Evolutionary conservation across 768 basidiomycete genomes (phyloP).

Genomic region (Russula olivacea): DNA sequence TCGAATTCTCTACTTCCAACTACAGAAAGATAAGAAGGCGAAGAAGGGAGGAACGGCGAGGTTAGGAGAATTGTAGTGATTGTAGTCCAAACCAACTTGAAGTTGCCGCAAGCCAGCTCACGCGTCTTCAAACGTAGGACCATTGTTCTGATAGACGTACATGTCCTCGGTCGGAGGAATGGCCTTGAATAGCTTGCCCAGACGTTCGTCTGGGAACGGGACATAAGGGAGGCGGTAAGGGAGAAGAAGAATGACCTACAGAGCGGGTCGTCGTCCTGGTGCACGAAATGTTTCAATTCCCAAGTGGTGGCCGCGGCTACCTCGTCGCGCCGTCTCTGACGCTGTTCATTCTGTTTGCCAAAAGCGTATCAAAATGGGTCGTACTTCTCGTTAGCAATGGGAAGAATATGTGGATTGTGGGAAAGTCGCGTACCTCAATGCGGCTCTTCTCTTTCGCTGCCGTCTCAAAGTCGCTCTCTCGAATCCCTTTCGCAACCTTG

Average conservation of each 20-base stretch:
- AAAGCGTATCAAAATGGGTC: background rate
- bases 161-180: conserved; percentile 67
- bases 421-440: conserved; percentile 62
- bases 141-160: conserved; percentile 64
- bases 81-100: background rate
- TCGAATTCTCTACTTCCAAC: background rate
- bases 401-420: background rate
- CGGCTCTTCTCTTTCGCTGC: conserved; percentile 83
- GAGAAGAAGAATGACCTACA: conserved; percentile 44
- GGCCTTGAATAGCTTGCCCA: conserved; percentile 57
- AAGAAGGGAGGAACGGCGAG: background rate
- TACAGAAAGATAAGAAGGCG: background rate
- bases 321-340: conserved; percentile 84
- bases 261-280: conserved; percentile 60
- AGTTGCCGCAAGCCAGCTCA: background rate
- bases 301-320: conserved; percentile 62
- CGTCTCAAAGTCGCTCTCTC: conserved; percentile 86
- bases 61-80: background rate
- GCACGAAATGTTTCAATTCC: conserved; percentile 71
- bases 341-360: conserved; percentile 75
- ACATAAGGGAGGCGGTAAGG: background rate
- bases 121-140: conserved; percentile 27
- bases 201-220: conserved; percentile 49
- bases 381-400: too few relatives aligned
- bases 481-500: conserved; percentile 83